A percentile compares a stretch with the other conserved stretches of the same genome.
Conservation (phyloP, 1,139 yeast species). For the Yamadazyma triangularis region DNA sequence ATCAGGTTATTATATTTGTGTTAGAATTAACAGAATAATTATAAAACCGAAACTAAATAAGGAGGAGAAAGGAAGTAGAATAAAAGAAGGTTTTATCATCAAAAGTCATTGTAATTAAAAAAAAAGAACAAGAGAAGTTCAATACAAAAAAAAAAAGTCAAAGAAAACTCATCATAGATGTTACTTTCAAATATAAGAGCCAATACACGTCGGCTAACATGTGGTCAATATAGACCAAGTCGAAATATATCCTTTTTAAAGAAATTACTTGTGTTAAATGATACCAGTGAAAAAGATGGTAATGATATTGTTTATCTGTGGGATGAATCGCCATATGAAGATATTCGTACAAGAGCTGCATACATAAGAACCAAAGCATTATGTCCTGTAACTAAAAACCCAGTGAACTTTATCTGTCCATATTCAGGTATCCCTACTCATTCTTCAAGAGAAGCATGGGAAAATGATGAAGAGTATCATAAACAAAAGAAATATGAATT, state of each 20-base stretch:
- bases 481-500: conserved; percentile 59
- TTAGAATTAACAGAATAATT: too few relatives aligned
- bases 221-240: background rate
- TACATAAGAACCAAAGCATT: conserved; percentile 80
- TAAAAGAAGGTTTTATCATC: too few relatives aligned
- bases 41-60: too few relatives aligned
- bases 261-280: conserved; percentile 35
- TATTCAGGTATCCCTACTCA: conserved; percentile 95
- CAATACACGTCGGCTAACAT: too few relatives aligned
- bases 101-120: too few relatives aligned
- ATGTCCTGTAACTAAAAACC: conserved; percentile 85
- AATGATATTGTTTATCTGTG: conserved; percentile 33
- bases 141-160: background rate
- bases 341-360: conserved; percentile 87
- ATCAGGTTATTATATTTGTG: too few relatives aligned
- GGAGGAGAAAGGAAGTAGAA: too few relatives aligned
- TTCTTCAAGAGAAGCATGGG: conserved; percentile 88
- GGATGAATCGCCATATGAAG: conserved; percentile 91
- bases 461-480: conserved; percentile 71
- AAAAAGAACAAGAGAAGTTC: too few relatives aligned
- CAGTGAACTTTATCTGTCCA: conserved; percentile 86
- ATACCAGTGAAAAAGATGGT: conserved; percentile 9
- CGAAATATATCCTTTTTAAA: conserved; percentile 35
- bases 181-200: conserved; percentile 1
- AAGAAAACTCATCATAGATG: background rate